These are phyloP conservation scores for Exophiala sideris DNA, from an alignment of 2,329 filamentous ascomycete species.

Conservation along the genomic window DNA sequence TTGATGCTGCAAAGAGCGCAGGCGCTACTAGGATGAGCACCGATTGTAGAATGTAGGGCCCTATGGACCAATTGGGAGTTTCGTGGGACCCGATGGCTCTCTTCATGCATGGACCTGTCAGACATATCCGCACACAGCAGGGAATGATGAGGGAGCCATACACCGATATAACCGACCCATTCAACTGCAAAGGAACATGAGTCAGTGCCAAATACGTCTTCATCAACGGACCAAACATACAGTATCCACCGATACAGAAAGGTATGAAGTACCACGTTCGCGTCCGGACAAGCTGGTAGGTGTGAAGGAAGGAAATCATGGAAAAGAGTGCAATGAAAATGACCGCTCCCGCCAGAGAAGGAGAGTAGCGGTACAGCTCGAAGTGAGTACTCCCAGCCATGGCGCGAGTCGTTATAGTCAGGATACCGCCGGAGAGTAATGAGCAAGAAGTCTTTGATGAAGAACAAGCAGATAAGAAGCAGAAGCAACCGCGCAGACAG, in stretches of 20 bases:
- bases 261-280: constrained; percentile 42
- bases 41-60: constrained; percentile 32
- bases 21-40: constrained; percentile 46
- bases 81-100: constrained; percentile 29
- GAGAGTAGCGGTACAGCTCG: too few species aligned
- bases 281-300: constrained; percentile 34
- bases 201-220: too few species aligned
- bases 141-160: not conserved
- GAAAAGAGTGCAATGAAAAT: constrained; percentile 37
- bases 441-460: too few species aligned
- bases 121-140: not conserved
- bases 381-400: too few species aligned
- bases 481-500: too few species aligned
- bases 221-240: not conserved
- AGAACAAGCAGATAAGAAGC: too few species aligned
- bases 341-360: constrained; percentile 33
- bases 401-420: too few species aligned
- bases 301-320: constrained; percentile 21
- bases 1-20: constrained; percentile 46
- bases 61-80: constrained; percentile 7
- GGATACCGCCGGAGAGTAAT: too few species aligned
- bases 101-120: not conserved
- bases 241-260: constrained; percentile 37
- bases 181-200: constrained; percentile 32
- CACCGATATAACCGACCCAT: constrained; percentile 35